Base-by-base conservation (phyloP, 2,329 filamentous ascomycete genomes). In the Scedosporium boydii region DNA sequence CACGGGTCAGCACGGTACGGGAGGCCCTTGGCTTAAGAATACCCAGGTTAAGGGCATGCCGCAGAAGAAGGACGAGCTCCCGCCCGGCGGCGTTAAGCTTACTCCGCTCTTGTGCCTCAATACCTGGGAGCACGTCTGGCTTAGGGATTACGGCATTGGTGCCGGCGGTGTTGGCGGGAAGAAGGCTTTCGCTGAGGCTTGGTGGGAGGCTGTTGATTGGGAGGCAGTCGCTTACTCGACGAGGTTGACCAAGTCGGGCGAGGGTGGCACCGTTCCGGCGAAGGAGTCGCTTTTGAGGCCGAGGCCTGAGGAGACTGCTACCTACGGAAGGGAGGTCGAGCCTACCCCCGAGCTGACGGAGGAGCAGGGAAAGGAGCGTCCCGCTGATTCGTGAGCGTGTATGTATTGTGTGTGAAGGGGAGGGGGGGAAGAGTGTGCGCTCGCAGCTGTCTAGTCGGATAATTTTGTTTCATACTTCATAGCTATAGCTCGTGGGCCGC, bases 41-140 rank as follows among this genome's bases (percentile, higher is more conserved):
- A 64, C 66, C 38, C 64, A 66, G 61, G 63, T 66, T 27, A 69
- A 64, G 64, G 70, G 68, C 65, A 68, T 71, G 60, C 64, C 61
- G 14, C 67, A 65, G 41, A 59, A 56, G 58, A 44, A 48, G 29
- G 58, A 58, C 16, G 70, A 74, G 56, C 74, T 82, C 64, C 82
- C 86, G 4, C 86, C 88, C 1, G 89, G 88, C 46, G 87, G 87
- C 63, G 82, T 85, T 66, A 82, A 88, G 58, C 75, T 93, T 41
- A 80, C 86, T 63, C 93, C 93, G 12, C 80, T 98, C 64, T 78
- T 99, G 69, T 97, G 93, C 73, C 83, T 98, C 64, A 98, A 92
- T 77, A 96, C 92, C 4, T 99, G 95, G 95, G 88, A 98, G 79
- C 95, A 98, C 76, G 87, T 89, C 7, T 99, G 90, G 85, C 77